phyloP scores from a whole-genome alignment of 495 filamentous ascomycete genomes.

The Rostrohypoxylon terebratum region DNA sequence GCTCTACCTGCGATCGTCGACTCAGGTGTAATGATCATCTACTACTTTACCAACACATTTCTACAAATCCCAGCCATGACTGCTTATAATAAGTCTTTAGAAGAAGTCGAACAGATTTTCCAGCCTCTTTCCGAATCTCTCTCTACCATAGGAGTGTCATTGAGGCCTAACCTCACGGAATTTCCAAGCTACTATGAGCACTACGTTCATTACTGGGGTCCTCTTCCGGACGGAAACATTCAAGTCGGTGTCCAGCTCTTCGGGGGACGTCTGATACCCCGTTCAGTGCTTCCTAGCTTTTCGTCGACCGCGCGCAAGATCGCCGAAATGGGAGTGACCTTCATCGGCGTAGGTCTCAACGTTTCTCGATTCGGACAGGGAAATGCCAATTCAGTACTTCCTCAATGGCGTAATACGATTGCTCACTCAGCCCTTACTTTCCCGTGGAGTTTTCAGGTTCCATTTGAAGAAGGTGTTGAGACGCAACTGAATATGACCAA shows the following conservation, averaged over 20 bases:
- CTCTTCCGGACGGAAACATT: constrained; percentile 50
- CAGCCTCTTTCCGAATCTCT: constrained; percentile 47
- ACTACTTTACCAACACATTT: constrained; percentile 58
- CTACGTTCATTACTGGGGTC: constrained; percentile 55
- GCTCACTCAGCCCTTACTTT: constrained; percentile 47
- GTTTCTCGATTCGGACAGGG: constrained; percentile 56
- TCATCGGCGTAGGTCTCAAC: constrained; percentile 52
- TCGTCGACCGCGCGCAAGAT: constrained; percentile 59
- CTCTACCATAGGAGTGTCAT: constrained; percentile 28
- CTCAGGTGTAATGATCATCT: constrained; percentile 64
- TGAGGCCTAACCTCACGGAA: constrained; percentile 47
- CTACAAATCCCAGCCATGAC: constrained; percentile 58
- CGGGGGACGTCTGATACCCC: constrained; percentile 69
- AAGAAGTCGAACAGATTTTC: constrained; percentile 48
- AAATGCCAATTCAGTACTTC: constrained; percentile 65
- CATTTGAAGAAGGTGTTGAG: constrained; percentile 53
- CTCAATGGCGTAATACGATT: constrained; percentile 68
- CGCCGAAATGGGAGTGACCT: constrained; percentile 58
- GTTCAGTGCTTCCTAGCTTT: constrained; percentile 59
- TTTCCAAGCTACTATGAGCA: constrained; percentile 59
- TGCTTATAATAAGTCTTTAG: constrained; percentile 49
- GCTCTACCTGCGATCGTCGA: constrained; percentile 61
- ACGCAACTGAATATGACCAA: constrained; percentile 62
- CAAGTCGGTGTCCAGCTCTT: constrained; percentile 60
- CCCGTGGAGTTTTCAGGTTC: constrained; percentile 36